Evolutionary conservation across 345 rosid genomes (phyloP).

Genomic region (Stellera chamaejasme): DNA sequence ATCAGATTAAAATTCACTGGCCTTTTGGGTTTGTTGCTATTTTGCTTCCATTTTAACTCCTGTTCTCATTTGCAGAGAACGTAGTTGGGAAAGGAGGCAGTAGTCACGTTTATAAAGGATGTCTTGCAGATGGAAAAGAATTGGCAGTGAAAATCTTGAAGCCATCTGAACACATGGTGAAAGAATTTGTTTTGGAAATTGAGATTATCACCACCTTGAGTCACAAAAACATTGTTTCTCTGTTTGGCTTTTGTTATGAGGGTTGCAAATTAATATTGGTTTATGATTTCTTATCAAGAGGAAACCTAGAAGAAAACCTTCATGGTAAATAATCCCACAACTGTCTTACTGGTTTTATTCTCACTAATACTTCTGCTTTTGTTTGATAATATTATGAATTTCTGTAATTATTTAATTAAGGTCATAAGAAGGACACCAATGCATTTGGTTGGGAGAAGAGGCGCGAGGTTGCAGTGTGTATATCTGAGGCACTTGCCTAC

Average conservation of each 20-base stretch:
- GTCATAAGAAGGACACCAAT: conserved; percentile 43
- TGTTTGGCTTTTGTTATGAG: conserved; percentile 80
- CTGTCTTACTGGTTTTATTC: conserved; percentile 5
- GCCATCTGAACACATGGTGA: conserved; percentile 55
- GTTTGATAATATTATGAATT: background rate
- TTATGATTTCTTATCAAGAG: conserved; percentile 79
- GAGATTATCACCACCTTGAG: conserved; percentile 64
- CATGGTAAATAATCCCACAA: conserved; percentile 39
- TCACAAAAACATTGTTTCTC: conserved; percentile 79
- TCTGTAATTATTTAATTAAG: conserved; percentile 20
- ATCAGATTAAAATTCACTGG: background rate
- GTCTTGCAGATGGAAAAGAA: conserved; percentile 80
- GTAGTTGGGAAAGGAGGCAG: conserved; percentile 93
- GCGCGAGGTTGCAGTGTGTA: conserved; percentile 75
- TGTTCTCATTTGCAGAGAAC: conserved; percentile 49
- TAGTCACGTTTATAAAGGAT: conserved; percentile 81
- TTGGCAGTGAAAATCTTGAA: conserved; percentile 82
- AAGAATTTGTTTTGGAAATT: conserved; percentile 74
- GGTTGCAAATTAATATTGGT: conserved; percentile 57
- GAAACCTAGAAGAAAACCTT: conserved; percentile 93
- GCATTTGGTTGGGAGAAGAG: conserved; percentile 81
- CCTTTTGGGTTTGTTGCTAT: too few relatives aligned
- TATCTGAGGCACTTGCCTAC: conserved; percentile 88
- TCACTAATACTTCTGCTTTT: conserved; percentile 1
- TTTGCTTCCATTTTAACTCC: conserved; percentile 1